phyloP scores from a whole-genome alignment of 2,329 filamentous ascomycete genomes.

The Elsinoe fawcettii region DNA sequence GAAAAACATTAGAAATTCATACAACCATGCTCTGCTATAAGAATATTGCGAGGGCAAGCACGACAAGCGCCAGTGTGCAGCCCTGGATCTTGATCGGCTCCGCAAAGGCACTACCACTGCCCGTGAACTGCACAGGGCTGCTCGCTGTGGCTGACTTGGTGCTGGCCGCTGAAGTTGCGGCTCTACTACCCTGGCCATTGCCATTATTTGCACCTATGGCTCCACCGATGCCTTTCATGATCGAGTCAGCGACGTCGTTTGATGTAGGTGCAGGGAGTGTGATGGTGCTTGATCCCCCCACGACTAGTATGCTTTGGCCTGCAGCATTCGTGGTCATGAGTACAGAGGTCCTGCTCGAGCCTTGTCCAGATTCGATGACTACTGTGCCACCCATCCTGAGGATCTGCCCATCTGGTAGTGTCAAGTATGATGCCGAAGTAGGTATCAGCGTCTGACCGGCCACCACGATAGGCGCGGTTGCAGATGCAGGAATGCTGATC shows the following conservation, averaged over 20 bases:
- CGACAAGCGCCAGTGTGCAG: no score
- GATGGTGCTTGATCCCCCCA: neutral
- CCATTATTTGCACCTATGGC: neutral
- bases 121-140: neutral
- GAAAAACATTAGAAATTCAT: no score
- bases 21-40: neutral
- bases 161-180: neutral
- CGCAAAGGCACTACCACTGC: neutral
- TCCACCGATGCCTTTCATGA: neutral
- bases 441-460: neutral
- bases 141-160: neutral
- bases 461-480: neutral
- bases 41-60: no score
- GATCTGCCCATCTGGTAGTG: neutral
- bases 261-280: neutral
- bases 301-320: neutral
- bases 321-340: neutral
- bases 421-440: neutral
- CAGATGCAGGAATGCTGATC: neutral
- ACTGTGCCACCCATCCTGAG: neutral
- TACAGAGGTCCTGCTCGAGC: neutral
- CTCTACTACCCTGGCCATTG: neutral
- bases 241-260: neutral
- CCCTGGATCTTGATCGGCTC: no score
- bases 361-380: neutral